A percentile compares a stretch with the other conserved stretches of the same genome.
phyloP scores from a whole-genome alignment of 2,329 filamentous ascomycete species.

The Trichoderma atroviride region DNA sequence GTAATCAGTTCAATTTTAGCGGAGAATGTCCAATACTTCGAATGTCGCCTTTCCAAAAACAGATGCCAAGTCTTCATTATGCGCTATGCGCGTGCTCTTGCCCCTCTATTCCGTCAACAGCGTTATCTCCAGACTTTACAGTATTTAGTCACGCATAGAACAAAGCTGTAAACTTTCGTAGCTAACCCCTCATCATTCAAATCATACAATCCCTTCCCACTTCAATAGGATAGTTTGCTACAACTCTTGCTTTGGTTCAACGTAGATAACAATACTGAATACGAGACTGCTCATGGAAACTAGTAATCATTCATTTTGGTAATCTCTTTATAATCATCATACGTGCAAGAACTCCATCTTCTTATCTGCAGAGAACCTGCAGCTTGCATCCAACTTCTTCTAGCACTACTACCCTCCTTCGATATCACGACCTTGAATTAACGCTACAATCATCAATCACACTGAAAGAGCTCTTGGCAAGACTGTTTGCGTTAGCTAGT shows the following conservation, averaged over 20 bases:
- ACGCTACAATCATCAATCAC: background rate
- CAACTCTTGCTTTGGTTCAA: background rate
- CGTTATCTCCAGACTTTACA: background rate
- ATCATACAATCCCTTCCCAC: background rate
- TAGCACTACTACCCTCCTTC: background rate
- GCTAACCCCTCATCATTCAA: background rate
- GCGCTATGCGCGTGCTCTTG: conserved; percentile 1
- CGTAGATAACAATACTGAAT: background rate
- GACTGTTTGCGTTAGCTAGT: background rate
- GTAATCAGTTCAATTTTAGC: background rate
- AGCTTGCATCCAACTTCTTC: background rate
- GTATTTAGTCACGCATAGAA: background rate
- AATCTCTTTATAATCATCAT: background rate
- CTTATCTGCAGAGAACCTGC: background rate
- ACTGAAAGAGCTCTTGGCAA: background rate
- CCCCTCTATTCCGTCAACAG: conserved; percentile 16
- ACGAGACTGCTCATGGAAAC: background rate
- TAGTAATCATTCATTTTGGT: background rate
- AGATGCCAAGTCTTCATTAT: background rate
- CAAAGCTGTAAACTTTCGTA: background rate
- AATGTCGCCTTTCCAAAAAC: background rate
- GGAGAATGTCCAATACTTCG: background rate
- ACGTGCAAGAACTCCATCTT: background rate
- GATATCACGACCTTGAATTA: background rate
- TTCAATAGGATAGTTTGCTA: background rate